A percentile compares a stretch with the other conserved stretches of the same genome.
These are phyloP conservation scores for Aspergillus neotritici DNA, from an alignment of 2,329 filamentous ascomycete genomes.

Conservation along the genomic window DNA sequence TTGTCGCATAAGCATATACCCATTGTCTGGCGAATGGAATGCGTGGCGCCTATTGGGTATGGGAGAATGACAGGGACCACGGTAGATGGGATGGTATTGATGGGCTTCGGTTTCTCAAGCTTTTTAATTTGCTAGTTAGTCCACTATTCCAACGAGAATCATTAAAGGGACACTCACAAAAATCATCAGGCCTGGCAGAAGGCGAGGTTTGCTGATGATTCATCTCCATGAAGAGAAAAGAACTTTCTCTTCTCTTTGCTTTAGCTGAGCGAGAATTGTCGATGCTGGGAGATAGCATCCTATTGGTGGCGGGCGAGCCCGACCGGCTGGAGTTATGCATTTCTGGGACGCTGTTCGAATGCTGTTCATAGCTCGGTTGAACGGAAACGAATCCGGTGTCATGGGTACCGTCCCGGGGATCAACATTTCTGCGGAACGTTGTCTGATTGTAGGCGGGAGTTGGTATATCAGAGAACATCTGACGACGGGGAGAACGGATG, in stretches of 20 bases:
- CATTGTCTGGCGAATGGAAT: conserved; percentile 7
- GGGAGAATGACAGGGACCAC: conserved; percentile 1
- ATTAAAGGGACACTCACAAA: conserved; percentile 12
- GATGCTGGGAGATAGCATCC: conserved; percentile 35
- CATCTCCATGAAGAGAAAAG: conserved; percentile 42
- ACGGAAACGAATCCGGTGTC: conserved; percentile 50
- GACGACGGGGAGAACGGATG: conserved; percentile 58
- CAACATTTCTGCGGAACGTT: conserved; percentile 39
- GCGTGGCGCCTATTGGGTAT: not conserved
- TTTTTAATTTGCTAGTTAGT: no score
- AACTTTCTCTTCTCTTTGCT: conserved; percentile 45
- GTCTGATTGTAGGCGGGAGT: conserved; percentile 59
- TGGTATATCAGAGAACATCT: conserved; percentile 62
- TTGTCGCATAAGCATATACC: conserved; percentile 13
- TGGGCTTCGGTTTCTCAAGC: no score
- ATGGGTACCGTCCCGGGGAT: conserved; percentile 19
- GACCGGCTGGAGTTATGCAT: conserved; percentile 21
- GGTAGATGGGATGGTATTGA: not conserved
- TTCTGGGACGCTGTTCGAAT: conserved; percentile 22
- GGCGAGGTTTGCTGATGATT: conserved; percentile 24
- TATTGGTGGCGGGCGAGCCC: conserved; percentile 30
- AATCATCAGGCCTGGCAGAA: conserved; percentile 18
- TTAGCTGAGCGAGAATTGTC: conserved; percentile 36
- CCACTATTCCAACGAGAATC: no score
- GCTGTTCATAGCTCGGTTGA: conserved; percentile 45